Evolutionary conservation across 2,329 filamentous ascomycete species (phyloP).

Genomic region (Scopulariopsis brevicaulis): DNA sequence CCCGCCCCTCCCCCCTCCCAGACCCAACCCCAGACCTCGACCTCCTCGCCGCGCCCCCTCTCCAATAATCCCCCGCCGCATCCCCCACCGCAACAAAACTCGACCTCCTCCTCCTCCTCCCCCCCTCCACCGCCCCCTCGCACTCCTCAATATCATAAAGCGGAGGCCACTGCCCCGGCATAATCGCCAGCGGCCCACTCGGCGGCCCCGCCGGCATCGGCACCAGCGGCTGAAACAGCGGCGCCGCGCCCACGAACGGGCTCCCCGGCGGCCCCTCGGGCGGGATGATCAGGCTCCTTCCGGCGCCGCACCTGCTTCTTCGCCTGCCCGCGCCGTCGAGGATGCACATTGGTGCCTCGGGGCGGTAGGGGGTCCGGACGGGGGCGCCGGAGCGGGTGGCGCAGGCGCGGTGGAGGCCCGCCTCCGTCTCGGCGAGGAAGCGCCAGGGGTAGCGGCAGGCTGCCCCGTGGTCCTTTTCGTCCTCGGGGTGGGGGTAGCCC

Average conservation of each 20-base stretch:
- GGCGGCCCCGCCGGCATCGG: background rate
- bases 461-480: background rate
- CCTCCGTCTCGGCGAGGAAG: constrained; percentile 1
- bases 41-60: background rate
- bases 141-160: background rate
- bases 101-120: background rate
- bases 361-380: background rate
- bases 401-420: background rate
- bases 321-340: background rate
- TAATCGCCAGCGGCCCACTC: background rate
- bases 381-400: background rate
- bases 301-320: background rate
- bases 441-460: background rate
- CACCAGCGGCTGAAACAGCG: background rate
- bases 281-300: background rate
- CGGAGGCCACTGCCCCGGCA: background rate
- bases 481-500: background rate
- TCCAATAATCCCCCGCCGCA: background rate
- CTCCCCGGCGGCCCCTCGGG: background rate
- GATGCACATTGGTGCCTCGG: background rate
- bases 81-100: background rate
- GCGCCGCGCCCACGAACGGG: background rate
- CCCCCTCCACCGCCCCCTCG: background rate
- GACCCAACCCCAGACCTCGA: background rate
- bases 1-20: background rate